Base-by-base conservation (phyloP, 768 basidiomycete genomes). In the Glaciozyma martinii region DNA sequence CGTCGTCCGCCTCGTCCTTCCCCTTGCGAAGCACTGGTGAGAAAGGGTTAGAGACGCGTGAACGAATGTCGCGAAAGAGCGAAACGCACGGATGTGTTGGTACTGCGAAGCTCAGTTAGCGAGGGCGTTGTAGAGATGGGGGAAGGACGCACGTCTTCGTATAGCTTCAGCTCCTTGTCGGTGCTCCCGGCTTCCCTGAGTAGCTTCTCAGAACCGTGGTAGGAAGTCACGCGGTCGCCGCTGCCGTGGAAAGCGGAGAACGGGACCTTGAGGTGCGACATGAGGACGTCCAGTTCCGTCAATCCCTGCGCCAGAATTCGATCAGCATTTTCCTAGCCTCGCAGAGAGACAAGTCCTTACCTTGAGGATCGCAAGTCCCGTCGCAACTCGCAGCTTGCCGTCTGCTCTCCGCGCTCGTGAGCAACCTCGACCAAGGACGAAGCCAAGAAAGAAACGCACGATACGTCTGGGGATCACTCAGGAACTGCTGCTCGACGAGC, bases 181-280 rank as follows among this genome's bases (percentile, higher is more conserved):
- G 33, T 49, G 30, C 50, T 59, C 7, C 44, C 15, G 19, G 68
- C 69, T 19, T 30, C 25, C 2, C 25, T 33, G 43, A 49, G 60
- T 8, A 72, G 61, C 27, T 59, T 52, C 47, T 71, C 59, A 1
- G 65, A 66, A 1, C 71, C 71, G 7, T 60, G 52, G 18, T 40
- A 60, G 29, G 65, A 66, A 16, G 69, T 72, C 18, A 71, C 71
- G 19, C 69, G 64, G 58, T 72, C 71, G 23, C 67, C 61, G 9
- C 65, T 70, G 27, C 67, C 71, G 57, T 72, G 71, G 49, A 63
- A 65, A 19, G 71, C 58, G 4, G 65, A 40, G 69, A 72, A 71
- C 5, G 71, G 71, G 5, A 71, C 33, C 27, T 61, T 64, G 42
- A 72, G 64, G 29, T 59, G 50, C 9, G 42, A 9, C 57, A 71